phyloP scores from a whole-genome alignment of 1,139 yeast species.

The Sugiyamaella neomexicana region DNA sequence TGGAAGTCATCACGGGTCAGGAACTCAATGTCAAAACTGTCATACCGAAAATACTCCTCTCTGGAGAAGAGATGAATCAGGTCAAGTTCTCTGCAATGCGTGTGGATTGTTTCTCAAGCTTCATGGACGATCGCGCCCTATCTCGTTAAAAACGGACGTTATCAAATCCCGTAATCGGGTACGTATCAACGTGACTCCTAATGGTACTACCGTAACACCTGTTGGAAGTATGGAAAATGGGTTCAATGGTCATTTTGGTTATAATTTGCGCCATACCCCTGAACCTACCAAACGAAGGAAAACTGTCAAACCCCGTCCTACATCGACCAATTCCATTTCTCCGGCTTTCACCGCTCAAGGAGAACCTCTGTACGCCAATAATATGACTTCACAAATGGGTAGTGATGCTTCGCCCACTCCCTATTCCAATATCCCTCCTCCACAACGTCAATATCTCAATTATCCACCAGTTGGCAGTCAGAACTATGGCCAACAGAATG shows the following conservation, averaged over 20 bases:
- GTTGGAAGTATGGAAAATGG: slow-evolving; percentile 8
- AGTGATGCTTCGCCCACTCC: not conserved
- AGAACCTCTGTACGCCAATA: slow-evolving; percentile 4
- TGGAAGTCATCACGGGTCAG: slow-evolving; percentile 16
- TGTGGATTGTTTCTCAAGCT: slow-evolving; percentile 89
- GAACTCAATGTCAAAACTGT: slow-evolving; percentile 72
- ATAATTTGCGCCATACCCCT: slow-evolving; percentile 1
- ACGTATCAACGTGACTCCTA: slow-evolving; percentile 18
- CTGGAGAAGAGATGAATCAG: slow-evolving; percentile 93
- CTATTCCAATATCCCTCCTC: not conserved
- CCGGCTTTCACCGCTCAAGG: slow-evolving; percentile 18
- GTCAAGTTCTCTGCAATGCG: slow-evolving; percentile 92
- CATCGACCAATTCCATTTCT: slow-evolving; percentile 11
- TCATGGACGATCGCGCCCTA: slow-evolving; percentile 92
- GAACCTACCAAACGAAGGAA: slow-evolving; percentile 6
- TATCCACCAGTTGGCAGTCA: slow-evolving; percentile 14
- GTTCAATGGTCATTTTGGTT: not conserved
- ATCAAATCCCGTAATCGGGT: slow-evolving; percentile 86
- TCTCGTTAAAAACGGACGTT: slow-evolving; percentile 85
- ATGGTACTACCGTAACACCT: slow-evolving; percentile 37
- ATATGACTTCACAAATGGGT: slow-evolving; percentile 15
- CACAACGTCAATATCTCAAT: slow-evolving; percentile 13
- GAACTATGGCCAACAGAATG: slow-evolving; percentile 1
- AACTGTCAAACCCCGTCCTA: slow-evolving; percentile 5
- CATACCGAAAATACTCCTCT: slow-evolving; percentile 89